Conservation (phyloP, 805 yeast species). For the Nematodospora valgi region DNA sequence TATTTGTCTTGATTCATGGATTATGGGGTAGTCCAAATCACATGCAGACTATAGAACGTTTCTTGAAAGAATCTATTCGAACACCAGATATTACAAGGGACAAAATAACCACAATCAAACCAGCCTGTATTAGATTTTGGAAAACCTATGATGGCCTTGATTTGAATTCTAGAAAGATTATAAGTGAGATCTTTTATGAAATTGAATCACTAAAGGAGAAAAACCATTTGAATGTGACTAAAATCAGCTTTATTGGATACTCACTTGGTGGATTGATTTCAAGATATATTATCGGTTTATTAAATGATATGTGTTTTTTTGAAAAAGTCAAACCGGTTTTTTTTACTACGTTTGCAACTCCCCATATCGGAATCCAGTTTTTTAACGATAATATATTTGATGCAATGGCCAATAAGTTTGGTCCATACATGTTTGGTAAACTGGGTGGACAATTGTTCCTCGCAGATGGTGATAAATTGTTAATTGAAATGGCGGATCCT, state of each 20-base stretch:
- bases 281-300: conserved; percentile 70
- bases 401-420: conserved; percentile 27
- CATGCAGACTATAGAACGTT: conserved; percentile 34
- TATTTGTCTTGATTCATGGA: conserved; percentile 41
- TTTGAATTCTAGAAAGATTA: conserved; percentile 31
- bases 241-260: conserved; percentile 80
- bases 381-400: conserved; percentile 32
- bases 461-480: conserved; percentile 38
- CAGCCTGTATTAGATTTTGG: conserved; percentile 41
- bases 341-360: conserved; percentile 42
- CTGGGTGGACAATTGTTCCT: conserved; percentile 35
- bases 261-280: conserved; percentile 86
- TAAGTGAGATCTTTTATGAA: conserved; percentile 37
- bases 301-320: conserved; percentile 33
- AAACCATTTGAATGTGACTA: conserved; percentile 41
- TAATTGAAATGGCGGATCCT: conserved; percentile 55
- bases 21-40: conserved; percentile 44
- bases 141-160: conserved; percentile 42
- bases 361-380: conserved; percentile 42
- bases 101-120: conserved; percentile 32
- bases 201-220: conserved; percentile 34
- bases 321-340: conserved; percentile 34
- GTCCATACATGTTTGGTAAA: conserved; percentile 33
- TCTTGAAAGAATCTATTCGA: conserved; percentile 24
- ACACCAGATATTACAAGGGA: conserved; percentile 18